These are phyloP conservation scores for Mallotus nudiflorus DNA, from an alignment of 345 rosid species.

Conservation along the genomic window DNA sequence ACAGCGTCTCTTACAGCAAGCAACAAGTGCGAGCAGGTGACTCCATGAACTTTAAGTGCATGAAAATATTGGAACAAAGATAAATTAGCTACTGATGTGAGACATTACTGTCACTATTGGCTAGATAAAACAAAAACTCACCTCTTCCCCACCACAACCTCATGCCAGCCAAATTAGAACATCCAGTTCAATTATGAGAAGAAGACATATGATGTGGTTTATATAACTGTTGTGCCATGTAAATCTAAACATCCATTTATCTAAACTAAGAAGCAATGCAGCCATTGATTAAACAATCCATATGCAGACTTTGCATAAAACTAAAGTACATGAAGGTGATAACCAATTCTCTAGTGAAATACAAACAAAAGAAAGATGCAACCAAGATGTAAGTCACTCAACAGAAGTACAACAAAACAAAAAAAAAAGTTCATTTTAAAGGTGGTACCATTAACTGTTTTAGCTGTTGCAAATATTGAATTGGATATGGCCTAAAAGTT, in stretches of 20 bases:
- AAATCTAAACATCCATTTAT: neutral
- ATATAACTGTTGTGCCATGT: neutral
- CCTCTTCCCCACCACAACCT: neutral
- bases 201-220: neutral
- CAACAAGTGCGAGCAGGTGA: conserved; percentile 85
- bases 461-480: neutral
- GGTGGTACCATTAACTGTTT: neutral
- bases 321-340: neutral
- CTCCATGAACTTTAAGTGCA: conserved; percentile 71
- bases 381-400: neutral
- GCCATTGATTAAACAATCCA: neutral
- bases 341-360: neutral
- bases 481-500: neutral
- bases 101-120: neutral
- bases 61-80: conserved; percentile 17
- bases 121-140: neutral
- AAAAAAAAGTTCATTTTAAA: neutral
- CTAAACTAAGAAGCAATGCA: neutral
- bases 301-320: neutral
- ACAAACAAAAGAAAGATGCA: neutral
- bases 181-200: neutral
- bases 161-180: neutral
- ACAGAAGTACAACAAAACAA: neutral
- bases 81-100: conserved; percentile 17
- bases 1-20: conserved; percentile 82